phyloP scores from a whole-genome alignment of 768 basidiomycete genomes.

The Boletus barrowsii region DNA sequence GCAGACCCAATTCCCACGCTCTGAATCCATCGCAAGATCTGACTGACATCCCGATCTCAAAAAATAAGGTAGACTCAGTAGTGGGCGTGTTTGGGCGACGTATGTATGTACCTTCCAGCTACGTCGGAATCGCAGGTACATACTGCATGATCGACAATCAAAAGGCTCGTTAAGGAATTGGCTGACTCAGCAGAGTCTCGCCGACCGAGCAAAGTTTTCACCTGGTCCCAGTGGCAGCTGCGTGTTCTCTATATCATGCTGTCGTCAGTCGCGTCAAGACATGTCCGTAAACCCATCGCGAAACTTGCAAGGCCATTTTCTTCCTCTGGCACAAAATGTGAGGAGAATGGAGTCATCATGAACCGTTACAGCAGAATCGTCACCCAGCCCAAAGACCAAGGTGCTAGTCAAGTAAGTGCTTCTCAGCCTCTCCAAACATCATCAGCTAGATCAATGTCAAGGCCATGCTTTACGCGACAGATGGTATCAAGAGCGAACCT shows the following conservation, averaged over 20 bases:
- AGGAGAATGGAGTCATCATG: constrained; percentile 47
- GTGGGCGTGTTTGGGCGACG: too few species aligned
- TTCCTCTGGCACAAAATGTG: constrained; percentile 37
- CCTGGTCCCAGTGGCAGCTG: neutral
- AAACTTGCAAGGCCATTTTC: constrained; percentile 35
- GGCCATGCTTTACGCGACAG: constrained; percentile 99
- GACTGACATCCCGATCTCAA: neutral
- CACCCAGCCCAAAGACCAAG: constrained; percentile 92
- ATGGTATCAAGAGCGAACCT: constrained; percentile 72
- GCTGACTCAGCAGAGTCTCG: neutral
- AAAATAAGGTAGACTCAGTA: neutral
- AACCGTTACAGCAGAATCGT: constrained; percentile 76
- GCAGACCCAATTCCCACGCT: too few species aligned
- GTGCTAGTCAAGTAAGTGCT: constrained; percentile 77
- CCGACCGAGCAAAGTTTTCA: constrained; percentile 19
- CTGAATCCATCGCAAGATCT: too few species aligned
- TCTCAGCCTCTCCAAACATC: neutral
- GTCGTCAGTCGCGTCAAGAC: constrained; percentile 20
- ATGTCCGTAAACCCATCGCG: constrained; percentile 8
- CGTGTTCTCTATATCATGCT: constrained; percentile 15
- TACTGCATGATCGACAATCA: neutral
- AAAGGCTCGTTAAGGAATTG: too few species aligned
- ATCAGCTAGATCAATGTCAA: constrained; percentile 28
- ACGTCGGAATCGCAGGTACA: too few species aligned
- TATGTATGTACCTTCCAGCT: too few species aligned